Evolutionary conservation across 805 yeast genomes (phyloP), one percentile per base, ranked within the genome.

Genomic region (Metschnikowia lunata): DNA sequence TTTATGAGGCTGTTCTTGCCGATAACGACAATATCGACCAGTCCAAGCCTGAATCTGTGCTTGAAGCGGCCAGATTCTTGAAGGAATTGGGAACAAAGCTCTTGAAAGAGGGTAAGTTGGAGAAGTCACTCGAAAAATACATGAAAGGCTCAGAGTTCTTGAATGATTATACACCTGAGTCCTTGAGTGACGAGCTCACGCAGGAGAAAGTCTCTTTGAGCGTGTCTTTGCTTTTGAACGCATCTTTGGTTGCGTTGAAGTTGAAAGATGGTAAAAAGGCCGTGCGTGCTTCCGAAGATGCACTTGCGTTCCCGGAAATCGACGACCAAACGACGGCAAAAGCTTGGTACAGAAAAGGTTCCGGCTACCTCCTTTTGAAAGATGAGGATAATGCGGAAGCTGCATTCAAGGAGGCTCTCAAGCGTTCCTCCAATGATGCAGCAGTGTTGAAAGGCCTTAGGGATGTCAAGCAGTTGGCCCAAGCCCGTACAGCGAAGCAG

Each of bases 321-420:
- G 86, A 79, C 43, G 84, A 78, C 34, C 77, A 81, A 49, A 80
- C 88, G 18, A 78, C 76, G 61, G 88, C 95, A 13, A 90, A 90
- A 70, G 97, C 97, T 0, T 68, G 79, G 36, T 90, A 82, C 71
- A 82, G 98, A 62, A 82, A 91, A 63, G 97, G 95, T 31, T 69
- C 76, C 58, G 96, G 93, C 1, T 75, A 80, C 56, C 64, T 79
- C 47, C 64, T 76, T 8, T 67, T 74, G 18, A 83, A 83, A 58
- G 82, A 86, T 58, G 83, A 80, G 42, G 91, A 83, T 28, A 76
- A 71, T 45, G 95, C 96, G 0, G 67, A 83, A 40, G 65, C 62
- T 10, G 84, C 83, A 48, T 75, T 89, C 45, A 78, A 80, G 51
- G 69, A 72, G 48, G 97, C 97, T 0, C 64, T 79, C 26, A 65